phyloP scores from a whole-genome alignment of 2,329 filamentous ascomycete species.

The Bipolaris bicolor region DNA sequence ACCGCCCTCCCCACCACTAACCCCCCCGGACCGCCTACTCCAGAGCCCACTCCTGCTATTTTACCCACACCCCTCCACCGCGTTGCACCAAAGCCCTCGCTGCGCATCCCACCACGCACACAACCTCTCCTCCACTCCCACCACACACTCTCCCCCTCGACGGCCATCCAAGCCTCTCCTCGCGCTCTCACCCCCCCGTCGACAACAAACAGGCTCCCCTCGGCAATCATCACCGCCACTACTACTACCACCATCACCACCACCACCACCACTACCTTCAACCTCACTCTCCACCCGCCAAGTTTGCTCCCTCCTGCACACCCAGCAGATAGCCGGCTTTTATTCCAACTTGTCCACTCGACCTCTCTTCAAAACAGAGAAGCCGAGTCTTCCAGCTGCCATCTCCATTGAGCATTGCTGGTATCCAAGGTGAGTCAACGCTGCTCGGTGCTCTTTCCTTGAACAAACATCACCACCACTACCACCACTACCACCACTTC shows the following conservation, averaged over 20 bases:
- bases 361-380: constrained; percentile 15
- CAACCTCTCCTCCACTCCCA: neutral
- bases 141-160: constrained; percentile 1
- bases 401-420: constrained; percentile 20
- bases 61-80: constrained; percentile 19
- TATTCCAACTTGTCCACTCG: constrained; percentile 1
- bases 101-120: constrained; percentile 13
- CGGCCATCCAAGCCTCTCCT: constrained; percentile 4
- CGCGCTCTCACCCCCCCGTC: constrained; percentile 24
- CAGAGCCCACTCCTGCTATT: constrained; percentile 32
- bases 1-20: constrained; percentile 34
- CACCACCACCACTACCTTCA: constrained; percentile 16
- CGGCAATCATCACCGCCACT: constrained; percentile 1
- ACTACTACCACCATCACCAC: constrained; percentile 3
- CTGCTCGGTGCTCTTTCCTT: constrained; percentile 21
- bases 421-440: constrained; percentile 44
- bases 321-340: constrained; percentile 20
- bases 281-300: constrained; percentile 5
- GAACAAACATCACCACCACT: neutral
- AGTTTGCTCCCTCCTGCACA: constrained; percentile 27
- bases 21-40: constrained; percentile 28
- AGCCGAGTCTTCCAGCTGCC: constrained; percentile 12
- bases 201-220: constrained; percentile 30
- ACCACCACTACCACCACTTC: constrained; percentile 8
- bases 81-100: constrained; percentile 34